These are phyloP conservation scores for Ascodesmis nigricans DNA, from an alignment of 495 filamentous ascomycete species.

Conservation along the genomic window DNA sequence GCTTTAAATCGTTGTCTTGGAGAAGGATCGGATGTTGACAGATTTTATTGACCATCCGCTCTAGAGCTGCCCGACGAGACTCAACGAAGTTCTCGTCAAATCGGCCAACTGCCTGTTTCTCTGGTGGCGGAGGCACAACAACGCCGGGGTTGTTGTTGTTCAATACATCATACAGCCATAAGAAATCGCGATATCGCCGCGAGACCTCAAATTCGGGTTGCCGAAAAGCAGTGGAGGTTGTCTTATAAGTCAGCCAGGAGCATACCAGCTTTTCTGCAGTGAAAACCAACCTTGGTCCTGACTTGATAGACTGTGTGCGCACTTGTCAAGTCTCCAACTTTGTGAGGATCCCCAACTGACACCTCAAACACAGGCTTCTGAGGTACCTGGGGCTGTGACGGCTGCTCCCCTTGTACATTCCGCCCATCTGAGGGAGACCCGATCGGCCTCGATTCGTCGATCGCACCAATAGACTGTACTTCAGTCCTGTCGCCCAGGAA, in stretches of 20 bases:
- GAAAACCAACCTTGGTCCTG: slow-evolving; percentile 48
- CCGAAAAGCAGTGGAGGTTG: slow-evolving; percentile 85
- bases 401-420: not conserved
- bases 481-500: slow-evolving; percentile 39
- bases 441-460: not conserved
- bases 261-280: not conserved
- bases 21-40: slow-evolving; percentile 77
- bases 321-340: slow-evolving; percentile 87
- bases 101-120: slow-evolving; percentile 90
- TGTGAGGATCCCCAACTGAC: slow-evolving; percentile 84
- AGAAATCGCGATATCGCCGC: slow-evolving; percentile 82
- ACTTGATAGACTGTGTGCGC: slow-evolving; percentile 97
- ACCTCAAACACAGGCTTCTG: slow-evolving; percentile 84
- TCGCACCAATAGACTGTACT: not conserved
- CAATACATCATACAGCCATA: slow-evolving; percentile 88
- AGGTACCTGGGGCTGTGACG: slow-evolving; percentile 44
- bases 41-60: slow-evolving; percentile 93
- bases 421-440: slow-evolving; percentile 5
- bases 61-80: slow-evolving; percentile 64
- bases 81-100: slow-evolving; percentile 97
- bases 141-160: slow-evolving; percentile 88
- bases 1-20: slow-evolving; percentile 79
- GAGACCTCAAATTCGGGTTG: slow-evolving; percentile 77
- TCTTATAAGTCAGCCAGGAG: slow-evolving; percentile 29
- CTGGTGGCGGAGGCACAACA: slow-evolving; percentile 84